A percentile compares a stretch with the other conserved stretches of the same genome.
phyloP scores from a whole-genome alignment of 257 asterid species.

The Thymus quinquecostatus region DNA sequence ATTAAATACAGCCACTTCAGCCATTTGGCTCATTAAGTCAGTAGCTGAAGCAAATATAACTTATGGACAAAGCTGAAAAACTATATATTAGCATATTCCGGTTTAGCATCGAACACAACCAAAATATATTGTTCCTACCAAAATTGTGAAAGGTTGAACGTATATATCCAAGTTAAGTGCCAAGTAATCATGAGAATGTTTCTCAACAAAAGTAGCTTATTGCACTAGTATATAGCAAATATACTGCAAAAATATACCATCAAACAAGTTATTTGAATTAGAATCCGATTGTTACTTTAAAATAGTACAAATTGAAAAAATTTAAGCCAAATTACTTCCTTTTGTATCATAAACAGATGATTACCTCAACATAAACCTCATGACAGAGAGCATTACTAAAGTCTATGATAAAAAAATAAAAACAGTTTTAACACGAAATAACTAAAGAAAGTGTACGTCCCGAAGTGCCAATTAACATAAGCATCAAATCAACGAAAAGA shows the following conservation, averaged over 20 bases:
- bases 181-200: not conserved
- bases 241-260: not conserved
- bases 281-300: no score
- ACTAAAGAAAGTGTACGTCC: not conserved
- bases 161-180: not conserved
- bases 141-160: not conserved
- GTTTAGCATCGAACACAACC: not conserved
- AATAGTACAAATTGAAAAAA: no score
- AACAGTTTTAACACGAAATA: not conserved
- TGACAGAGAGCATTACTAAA: not conserved
- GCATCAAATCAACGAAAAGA: not conserved
- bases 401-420: not conserved
- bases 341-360: not conserved
- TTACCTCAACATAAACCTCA: slow-evolving; percentile 14
- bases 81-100: not conserved
- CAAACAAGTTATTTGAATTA: no score
- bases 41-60: slow-evolving; percentile 16
- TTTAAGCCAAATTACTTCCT: not conserved
- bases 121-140: not conserved
- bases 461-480: slow-evolving; percentile 10
- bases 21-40: slow-evolving; percentile 4
- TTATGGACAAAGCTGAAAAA: not conserved
- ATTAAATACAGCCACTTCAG: slow-evolving; percentile 11
- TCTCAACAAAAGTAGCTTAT: not conserved
- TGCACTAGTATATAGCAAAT: not conserved